Conservation (phyloP, 192 early-diverging fungal species). For the Backusella psychrophila region DNA sequence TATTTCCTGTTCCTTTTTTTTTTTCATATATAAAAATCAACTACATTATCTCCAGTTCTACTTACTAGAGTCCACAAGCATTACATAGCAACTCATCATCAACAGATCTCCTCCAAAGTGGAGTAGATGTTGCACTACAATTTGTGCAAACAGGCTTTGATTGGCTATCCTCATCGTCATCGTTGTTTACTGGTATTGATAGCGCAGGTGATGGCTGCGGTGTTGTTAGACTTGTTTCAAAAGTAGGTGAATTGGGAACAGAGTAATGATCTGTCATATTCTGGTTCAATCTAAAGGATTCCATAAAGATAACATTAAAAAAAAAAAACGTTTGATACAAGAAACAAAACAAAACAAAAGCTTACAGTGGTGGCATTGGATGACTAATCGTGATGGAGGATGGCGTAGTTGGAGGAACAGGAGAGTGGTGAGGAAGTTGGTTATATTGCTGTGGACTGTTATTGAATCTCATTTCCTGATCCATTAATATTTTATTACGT, state of each 20-base stretch:
- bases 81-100: slow-evolving; percentile 91
- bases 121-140: slow-evolving; percentile 82
- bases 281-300: not conserved
- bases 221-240: not conserved
- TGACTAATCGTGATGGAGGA: slow-evolving; percentile 1
- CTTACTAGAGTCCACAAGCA: slow-evolving; percentile 93
- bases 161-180: not conserved
- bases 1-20: not conserved
- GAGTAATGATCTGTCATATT: slow-evolving; percentile 1
- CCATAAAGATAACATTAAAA: not conserved
- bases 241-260: slow-evolving; percentile 12
- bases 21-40: no score
- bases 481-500: slow-evolving; percentile 15
- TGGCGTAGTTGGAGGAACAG: not conserved
- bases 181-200: not conserved
- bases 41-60: not conserved
- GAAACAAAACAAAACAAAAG: not conserved
- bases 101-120: slow-evolving; percentile 87
- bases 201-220: not conserved
- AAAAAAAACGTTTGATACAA: not conserved
- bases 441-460: not conserved
- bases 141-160: slow-evolving; percentile 54
- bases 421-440: not conserved
- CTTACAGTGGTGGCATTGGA: not conserved
- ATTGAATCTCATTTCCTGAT: not conserved